phyloP scores from a whole-genome alignment of 495 filamentous ascomycete genomes.

The Filosporella fistucella region DNA sequence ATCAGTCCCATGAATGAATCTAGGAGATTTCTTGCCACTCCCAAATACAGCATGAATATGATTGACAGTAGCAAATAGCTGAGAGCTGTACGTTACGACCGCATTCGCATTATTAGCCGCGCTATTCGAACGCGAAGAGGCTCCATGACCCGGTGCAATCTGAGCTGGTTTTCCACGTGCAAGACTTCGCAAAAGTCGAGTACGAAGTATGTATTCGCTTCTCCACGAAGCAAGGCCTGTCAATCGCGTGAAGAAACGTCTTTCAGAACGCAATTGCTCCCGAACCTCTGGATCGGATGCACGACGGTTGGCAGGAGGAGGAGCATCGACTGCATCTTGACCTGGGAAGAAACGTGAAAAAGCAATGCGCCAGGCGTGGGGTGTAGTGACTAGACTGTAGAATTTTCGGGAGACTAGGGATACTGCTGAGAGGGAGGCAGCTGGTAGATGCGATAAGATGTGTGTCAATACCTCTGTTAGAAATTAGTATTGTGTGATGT shows the following conservation, averaged over 20 bases:
- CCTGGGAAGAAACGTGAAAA: conserved; percentile 88
- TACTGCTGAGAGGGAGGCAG: conserved; percentile 69
- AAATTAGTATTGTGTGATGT: conserved; percentile 8
- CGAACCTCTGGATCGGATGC: conserved; percentile 30
- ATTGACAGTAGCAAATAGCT: conserved; percentile 68
- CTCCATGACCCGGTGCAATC: conserved; percentile 29
- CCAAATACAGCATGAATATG: conserved; percentile 71
- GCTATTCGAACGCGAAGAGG: conserved; percentile 40
- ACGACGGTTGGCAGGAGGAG: conserved; percentile 22
- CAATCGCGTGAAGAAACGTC: conserved; percentile 72
- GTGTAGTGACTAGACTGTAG: conserved; percentile 75
- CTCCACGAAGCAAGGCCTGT: conserved; percentile 82
- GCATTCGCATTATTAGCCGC: conserved; percentile 51
- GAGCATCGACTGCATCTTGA: conserved; percentile 39
- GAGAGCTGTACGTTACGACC: conserved; percentile 74
- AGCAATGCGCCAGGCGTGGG: conserved; percentile 85
- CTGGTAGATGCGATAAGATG: conserved; percentile 82
- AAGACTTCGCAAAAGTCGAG: conserved; percentile 76
- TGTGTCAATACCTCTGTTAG: conserved; percentile 80
- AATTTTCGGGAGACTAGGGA: conserved; percentile 82
- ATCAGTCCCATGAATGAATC: conserved; percentile 75
- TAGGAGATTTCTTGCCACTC: conserved; percentile 62
- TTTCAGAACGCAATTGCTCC: conserved; percentile 56
- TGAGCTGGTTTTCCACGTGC: conserved; percentile 68
- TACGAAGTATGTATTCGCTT: conserved; percentile 86